Evolutionary conservation across 2,329 filamentous ascomycete species (phyloP).

Genomic region (Graphiopsis chlorocephala): DNA sequence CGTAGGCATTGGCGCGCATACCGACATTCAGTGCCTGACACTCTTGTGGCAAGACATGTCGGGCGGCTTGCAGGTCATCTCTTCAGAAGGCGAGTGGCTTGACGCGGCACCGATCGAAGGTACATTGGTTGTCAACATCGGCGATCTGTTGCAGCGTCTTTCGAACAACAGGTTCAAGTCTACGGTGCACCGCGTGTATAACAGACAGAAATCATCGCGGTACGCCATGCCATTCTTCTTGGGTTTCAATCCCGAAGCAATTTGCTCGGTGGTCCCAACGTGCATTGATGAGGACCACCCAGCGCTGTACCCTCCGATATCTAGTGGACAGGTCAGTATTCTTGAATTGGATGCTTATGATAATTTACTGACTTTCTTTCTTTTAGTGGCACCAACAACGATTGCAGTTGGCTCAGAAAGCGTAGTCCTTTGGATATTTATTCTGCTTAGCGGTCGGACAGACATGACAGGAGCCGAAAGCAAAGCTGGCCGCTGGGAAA

Average conservation of each 20-base stretch:
- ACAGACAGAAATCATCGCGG: background rate
- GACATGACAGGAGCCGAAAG: background rate
- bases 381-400: background rate
- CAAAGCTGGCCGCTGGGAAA: background rate
- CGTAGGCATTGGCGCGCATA: conserved; percentile 29
- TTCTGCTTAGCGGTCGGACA: background rate
- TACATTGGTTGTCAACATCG: conserved; percentile 50
- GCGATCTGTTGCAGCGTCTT: conserved; percentile 49
- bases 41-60: conserved; percentile 45
- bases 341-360: background rate
- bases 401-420: background rate
- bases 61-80: conserved; percentile 41
- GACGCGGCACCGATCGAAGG: conserved; percentile 43
- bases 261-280: background rate
- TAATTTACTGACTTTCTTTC: background rate
- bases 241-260: conserved; percentile 1
- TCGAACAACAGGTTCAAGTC: conserved; percentile 38
- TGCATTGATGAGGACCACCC: background rate
- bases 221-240: conserved; percentile 1
- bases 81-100: conserved; percentile 42
- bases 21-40: conserved; percentile 50
- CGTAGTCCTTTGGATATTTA: background rate
- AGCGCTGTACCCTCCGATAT: conserved; percentile 1
- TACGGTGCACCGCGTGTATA: conserved; percentile 20
- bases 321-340: background rate